Percentiles rank a stretch among this genome's conserved stretches.
These are phyloP conservation scores for Sanguinoderma infundibulare DNA, from an alignment of 1,284 basidiomycete genomes.

Conservation along the genomic window DNA sequence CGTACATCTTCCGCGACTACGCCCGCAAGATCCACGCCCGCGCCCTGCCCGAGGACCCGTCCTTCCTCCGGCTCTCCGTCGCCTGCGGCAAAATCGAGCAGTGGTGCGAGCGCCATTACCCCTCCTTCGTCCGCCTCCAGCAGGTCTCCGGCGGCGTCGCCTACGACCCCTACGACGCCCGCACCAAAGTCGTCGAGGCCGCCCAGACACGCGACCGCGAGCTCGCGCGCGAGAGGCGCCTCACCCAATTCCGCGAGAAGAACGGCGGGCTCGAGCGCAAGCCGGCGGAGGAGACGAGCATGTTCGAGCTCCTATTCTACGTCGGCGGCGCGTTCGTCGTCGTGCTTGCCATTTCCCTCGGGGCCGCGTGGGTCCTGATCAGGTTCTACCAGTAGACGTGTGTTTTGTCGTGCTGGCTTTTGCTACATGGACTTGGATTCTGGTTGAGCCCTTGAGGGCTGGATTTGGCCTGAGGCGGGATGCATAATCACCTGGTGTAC, in stretches of 20 bases:
- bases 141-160: conserved; percentile 36
- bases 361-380: conserved; percentile 40
- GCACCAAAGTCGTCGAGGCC: conserved; percentile 50
- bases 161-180: conserved; percentile 58
- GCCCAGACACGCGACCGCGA: conserved; percentile 45
- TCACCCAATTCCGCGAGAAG: conserved; percentile 28
- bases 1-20: conserved; percentile 87
- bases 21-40: conserved; percentile 85
- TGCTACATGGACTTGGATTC: background rate
- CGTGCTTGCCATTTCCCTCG: conserved; percentile 40
- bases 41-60: conserved; percentile 83
- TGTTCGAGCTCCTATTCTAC: conserved; percentile 35
- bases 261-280: conserved; percentile 6
- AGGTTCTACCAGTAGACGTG: conserved; percentile 26
- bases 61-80: conserved; percentile 81
- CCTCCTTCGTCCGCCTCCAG: conserved; percentile 74
- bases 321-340: conserved; percentile 46
- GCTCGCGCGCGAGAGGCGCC: conserved; percentile 49
- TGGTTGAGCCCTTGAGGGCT: background rate
- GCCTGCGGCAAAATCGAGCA: conserved; percentile 90
- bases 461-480: background rate
- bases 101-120: conserved; percentile 91
- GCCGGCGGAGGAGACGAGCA: conserved; percentile 11
- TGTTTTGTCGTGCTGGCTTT: background rate
- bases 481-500: too few relatives aligned